Percentiles rank a stretch among this genome's conserved stretches.
Evolutionary conservation across 148 eudicot genomes (phyloP).

Genomic region (Vaccinium corymbosum): DNA sequence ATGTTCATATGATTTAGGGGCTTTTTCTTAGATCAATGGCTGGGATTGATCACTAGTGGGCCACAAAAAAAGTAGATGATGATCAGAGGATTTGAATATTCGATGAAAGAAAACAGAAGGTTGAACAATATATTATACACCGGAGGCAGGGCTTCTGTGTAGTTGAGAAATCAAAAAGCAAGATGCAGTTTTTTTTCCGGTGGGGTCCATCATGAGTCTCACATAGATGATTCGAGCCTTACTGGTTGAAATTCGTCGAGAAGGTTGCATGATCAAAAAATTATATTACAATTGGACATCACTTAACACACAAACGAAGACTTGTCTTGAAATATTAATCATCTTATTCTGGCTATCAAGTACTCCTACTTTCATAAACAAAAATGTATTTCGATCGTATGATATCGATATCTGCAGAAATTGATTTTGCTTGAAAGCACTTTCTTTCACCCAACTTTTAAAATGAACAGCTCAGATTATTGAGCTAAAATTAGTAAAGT

Average conservation of each 20-base stretch:
- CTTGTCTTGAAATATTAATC: not conserved
- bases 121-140: not conserved
- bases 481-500: not conserved
- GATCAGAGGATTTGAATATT: not conserved
- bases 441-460: not conserved
- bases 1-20: not conserved
- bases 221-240: too few species aligned
- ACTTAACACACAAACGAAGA: too few species aligned
- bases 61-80: not conserved
- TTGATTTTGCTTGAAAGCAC: not conserved
- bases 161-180: not conserved
- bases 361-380: too few species aligned
- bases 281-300: too few species aligned
- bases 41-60: conserved; percentile 18
- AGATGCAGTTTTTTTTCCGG: not conserved
- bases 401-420: not conserved
- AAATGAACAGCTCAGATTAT: not conserved
- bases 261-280: too few species aligned
- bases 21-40: conserved; percentile 6
- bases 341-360: not conserved
- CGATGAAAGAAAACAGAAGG: not conserved
- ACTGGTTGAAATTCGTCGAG: too few species aligned
- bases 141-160: not conserved
- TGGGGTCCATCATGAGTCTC: not conserved
- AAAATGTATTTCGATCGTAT: not conserved